Evolutionary conservation across 1,284 basidiomycete genomes (phyloP).

Genomic region (Cryptococcus sp.): DNA sequence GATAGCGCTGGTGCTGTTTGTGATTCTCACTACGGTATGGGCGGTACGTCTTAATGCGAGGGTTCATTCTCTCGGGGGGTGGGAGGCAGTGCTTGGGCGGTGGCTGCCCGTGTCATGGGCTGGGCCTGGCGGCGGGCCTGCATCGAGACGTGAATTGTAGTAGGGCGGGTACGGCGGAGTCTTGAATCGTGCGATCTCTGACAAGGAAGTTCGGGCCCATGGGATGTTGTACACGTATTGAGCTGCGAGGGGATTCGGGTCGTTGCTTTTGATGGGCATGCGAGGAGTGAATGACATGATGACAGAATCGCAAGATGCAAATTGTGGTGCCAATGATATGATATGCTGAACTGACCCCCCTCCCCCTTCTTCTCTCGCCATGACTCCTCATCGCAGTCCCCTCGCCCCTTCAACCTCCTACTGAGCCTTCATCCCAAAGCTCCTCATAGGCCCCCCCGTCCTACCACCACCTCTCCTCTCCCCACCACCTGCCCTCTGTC

Average conservation of each 20-base stretch:
- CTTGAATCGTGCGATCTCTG: not conserved
- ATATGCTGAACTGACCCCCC: not conserved
- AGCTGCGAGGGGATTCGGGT: no score
- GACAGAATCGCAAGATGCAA: not conserved
- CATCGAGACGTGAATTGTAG: not conserved
- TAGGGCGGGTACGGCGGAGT: not conserved
- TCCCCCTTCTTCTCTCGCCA: no score
- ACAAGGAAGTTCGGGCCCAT: no score
- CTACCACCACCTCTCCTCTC: no score
- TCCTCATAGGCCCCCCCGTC: not conserved
- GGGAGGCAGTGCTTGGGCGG: not conserved
- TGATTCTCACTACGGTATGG: conserved; percentile 24
- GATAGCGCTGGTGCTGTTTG: conserved; percentile 20
- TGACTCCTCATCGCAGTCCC: no score
- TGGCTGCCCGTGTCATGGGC: not conserved
- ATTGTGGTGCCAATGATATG: not conserved
- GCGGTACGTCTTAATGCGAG: conserved; percentile 9
- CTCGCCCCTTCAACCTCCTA: no score
- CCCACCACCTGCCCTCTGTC: not conserved
- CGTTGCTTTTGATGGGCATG: no score
- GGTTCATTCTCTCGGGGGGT: conserved; percentile 10
- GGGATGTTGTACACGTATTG: not conserved
- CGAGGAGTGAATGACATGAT: not conserved
- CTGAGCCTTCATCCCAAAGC: no score
- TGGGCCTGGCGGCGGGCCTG: no score